phyloP scores from a whole-genome alignment of 805 yeast genomes.

The Candida caryicola region DNA sequence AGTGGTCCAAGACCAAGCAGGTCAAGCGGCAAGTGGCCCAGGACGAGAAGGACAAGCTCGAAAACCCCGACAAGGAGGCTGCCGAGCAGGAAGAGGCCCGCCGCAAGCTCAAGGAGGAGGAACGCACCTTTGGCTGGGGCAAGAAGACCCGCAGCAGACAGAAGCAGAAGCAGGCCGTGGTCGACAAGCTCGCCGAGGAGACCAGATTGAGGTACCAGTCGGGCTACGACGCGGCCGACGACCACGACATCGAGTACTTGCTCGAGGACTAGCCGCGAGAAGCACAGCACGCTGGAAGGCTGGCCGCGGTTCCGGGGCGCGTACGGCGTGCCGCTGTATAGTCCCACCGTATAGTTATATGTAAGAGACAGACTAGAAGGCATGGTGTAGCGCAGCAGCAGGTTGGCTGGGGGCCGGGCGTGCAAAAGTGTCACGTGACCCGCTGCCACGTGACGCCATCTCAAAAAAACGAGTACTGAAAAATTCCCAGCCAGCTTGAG shows the following conservation, averaged over 20 bases:
- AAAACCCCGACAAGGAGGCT: constrained; percentile 34
- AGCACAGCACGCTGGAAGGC: too few species aligned
- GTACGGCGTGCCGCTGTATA: too few species aligned
- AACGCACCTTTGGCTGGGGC: constrained; percentile 73
- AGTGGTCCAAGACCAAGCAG: constrained; percentile 57
- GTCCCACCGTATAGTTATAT: too few species aligned
- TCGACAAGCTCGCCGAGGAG: constrained; percentile 45
- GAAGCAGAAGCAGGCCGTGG: constrained; percentile 50
- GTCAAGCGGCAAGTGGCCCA: constrained; percentile 43
- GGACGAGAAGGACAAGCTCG: constrained; percentile 44
- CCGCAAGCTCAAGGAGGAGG: constrained; percentile 32
- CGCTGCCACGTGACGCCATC: constrained; percentile 4
- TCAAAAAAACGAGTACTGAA: constrained; percentile 5
- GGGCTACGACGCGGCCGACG: constrained; percentile 50
- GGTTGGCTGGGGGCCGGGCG: too few species aligned
- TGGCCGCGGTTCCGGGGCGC: background rate
- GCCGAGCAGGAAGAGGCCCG: constrained; percentile 33
- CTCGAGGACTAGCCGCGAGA: constrained; percentile 47
- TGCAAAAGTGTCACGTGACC: constrained; percentile 3
- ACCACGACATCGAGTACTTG: constrained; percentile 66
- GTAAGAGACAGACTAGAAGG: background rate
- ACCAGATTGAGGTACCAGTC: constrained; percentile 43
- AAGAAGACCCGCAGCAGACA: constrained; percentile 64
- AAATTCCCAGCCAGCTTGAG: constrained; percentile 3
- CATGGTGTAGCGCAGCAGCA: background rate